Conservation (phyloP, 2,329 filamentous ascomycete genomes). For the Elsinoe batatas region DNA sequence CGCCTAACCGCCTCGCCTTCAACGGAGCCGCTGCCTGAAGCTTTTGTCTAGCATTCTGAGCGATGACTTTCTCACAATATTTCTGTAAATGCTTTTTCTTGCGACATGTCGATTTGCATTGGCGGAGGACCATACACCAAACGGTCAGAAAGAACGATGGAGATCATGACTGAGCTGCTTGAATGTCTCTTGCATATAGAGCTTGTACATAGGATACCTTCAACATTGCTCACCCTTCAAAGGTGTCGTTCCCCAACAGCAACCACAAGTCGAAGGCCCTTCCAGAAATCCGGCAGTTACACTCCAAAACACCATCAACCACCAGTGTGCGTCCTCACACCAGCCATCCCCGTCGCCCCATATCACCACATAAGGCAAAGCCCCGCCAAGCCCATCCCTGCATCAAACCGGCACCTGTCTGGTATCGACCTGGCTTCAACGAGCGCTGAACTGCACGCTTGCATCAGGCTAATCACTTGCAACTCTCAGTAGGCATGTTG, state of each 20-base stretch:
- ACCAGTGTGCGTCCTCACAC: neutral
- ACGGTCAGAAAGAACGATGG: neutral
- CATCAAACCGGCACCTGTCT: too few relatives aligned
- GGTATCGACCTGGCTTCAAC: too few relatives aligned
- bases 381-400: neutral
- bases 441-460: too few relatives aligned
- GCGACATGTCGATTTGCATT: neutral
- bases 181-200: too few relatives aligned
- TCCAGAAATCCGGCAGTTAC: neutral
- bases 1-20: constrained; percentile 14
- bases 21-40: constrained; percentile 13
- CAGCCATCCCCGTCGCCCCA: neutral
- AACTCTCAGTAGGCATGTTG: too few relatives aligned
- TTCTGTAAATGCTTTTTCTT: neutral
- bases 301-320: neutral
- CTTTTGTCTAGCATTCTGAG: neutral
- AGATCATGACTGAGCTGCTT: too few relatives aligned
- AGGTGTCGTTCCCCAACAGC: neutral
- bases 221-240: neutral
- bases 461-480: too few relatives aligned
- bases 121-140: neutral
- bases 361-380: neutral
- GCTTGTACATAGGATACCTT: neutral
- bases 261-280: neutral
- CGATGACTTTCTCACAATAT: neutral